These are phyloP conservation scores for Eragrostis nindensis DNA, from an alignment of 176 grass and related monocot genomes.

Conservation along the genomic window DNA sequence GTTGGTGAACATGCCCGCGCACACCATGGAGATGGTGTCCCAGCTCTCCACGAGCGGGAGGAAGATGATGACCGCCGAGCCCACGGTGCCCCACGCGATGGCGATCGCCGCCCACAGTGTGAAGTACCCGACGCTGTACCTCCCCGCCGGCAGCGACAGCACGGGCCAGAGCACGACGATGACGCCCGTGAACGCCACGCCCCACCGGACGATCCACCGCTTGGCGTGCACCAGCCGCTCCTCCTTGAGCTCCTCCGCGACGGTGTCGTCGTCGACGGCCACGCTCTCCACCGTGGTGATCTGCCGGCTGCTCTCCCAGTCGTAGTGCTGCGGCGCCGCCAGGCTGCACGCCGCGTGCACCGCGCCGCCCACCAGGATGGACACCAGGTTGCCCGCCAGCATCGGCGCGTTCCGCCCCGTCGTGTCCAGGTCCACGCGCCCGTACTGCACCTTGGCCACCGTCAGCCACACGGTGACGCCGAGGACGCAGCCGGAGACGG, in stretches of 20 bases:
- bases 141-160: conserved; percentile 73
- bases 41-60: conserved; percentile 67
- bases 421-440: conserved; percentile 67
- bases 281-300: conserved; percentile 71
- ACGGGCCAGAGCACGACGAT: conserved; percentile 69
- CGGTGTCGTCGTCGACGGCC: conserved; percentile 10
- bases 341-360: conserved; percentile 64
- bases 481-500: conserved; percentile 52
- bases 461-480: conserved; percentile 70
- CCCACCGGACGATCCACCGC: conserved; percentile 82
- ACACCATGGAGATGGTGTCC: conserved; percentile 60
- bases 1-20: conserved; percentile 71
- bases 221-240: conserved; percentile 67
- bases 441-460: conserved; percentile 64
- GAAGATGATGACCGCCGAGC: conserved; percentile 65
- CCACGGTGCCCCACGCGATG: conserved; percentile 66
- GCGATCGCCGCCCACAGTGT: conserved; percentile 75
- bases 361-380: conserved; percentile 66
- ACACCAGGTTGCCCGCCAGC: conserved; percentile 75
- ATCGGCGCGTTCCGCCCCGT: conserved; percentile 76
- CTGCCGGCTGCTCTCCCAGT: conserved; percentile 74
- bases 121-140: conserved; percentile 68
- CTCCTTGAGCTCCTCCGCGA: conserved; percentile 63
- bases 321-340: conserved; percentile 62
- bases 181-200: conserved; percentile 58